Evolutionary conservation across 2,329 filamentous ascomycete genomes (phyloP), one percentile per base, ranked within the genome.

Genomic region (Huntiella moniliformis): DNA sequence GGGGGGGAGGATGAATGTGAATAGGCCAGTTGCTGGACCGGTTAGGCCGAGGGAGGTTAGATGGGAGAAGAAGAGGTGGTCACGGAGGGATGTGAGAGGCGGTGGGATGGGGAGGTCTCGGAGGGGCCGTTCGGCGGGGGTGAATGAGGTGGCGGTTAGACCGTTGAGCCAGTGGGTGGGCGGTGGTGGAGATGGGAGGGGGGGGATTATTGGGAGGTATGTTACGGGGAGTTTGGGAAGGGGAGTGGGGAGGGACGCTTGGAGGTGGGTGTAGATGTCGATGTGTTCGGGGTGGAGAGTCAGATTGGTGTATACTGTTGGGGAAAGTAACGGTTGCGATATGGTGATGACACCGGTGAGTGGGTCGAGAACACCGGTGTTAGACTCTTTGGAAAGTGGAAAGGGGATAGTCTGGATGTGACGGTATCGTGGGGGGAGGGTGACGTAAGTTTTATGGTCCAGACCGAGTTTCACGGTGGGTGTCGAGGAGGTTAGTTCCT

Each of bases 1-100:
- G 65, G 33, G 11, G 6, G 22, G 22, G 18, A 28, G 39, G 11
- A 22, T 31, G 8, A 41, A 15, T n/a, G 18, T 41, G 31, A 17
- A 41, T 3, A 69, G 52, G 2, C 63, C 61, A 0, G 64, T 66
- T 47, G 65, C 61, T 0, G 58, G 60, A 4, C 63, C 66, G 38
- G 68, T 64, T 3, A 67, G 55, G 2, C 67, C 67, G 0, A 66
- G 60, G 3, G 60, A 54, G 17, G 66, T 49, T 62, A 64, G 66
- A 51, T 67, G 65, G 53, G 71, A 63, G 32, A 61, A 62, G 48
- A 65, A 65, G 8, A 71, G 45, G 6, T 47, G 44, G 32, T 51
- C 49, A 35, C 48, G 48, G 40, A 51, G 45, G 28, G 32, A 15
- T 4, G 32, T 46, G 15, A 38, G 38, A 3, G 33, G 38, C 1